Base-by-base conservation (phyloP, 129 eudicot genomes). In the Arctium minus region DNA sequence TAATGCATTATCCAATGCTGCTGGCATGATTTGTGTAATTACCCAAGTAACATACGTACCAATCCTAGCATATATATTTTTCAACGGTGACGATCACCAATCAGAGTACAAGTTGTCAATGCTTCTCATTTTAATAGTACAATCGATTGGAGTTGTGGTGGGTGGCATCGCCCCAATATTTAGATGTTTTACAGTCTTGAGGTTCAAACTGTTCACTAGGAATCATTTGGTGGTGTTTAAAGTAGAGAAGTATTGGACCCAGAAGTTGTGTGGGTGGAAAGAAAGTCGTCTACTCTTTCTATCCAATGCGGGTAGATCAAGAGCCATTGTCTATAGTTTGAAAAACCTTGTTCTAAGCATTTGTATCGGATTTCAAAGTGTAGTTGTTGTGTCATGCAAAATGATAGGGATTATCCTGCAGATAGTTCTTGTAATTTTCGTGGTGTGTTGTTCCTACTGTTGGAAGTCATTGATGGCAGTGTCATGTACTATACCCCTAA, bases 181-280 rank as follows among this genome's bases (percentile, higher is more conserved):
- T 36, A 73, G 46, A 53, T 15, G 27, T 53, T 53, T 53, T 53
- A 53, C 1, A 6, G 65, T 15, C 65, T 53, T 53, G 5, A 81
- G 62, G 67, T 81, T 73, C 75, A 74, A 62, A 22, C 73, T 46
- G 8, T 65, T 64, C 12, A 8, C 73, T 36, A 73, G 17, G 48
- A 72, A 80, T 17, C 50, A n/a, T 30, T 46, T 79, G 18, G 8
- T n/a, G 22, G 53, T 33, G 4, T 71, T 81, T 40, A 81, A 35
- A 30, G 79, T 73, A 17, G 84, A 81, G 65, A 81, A 73, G 44
- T 81, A 81, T 17, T 73, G 84, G 84, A 62, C 35, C 12, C 64
- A 73, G 40, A 62, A 27, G 33, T 9, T 73, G 27, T 29, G 1
- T 8, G 74, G 30, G 46, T 30, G 85, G 80, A 64, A 81, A 74